A percentile compares a stretch with the other conserved stretches of the same genome.
Conservation (phyloP, 2,329 filamentous ascomycete genomes). For the Penicillium sp. region DNA sequence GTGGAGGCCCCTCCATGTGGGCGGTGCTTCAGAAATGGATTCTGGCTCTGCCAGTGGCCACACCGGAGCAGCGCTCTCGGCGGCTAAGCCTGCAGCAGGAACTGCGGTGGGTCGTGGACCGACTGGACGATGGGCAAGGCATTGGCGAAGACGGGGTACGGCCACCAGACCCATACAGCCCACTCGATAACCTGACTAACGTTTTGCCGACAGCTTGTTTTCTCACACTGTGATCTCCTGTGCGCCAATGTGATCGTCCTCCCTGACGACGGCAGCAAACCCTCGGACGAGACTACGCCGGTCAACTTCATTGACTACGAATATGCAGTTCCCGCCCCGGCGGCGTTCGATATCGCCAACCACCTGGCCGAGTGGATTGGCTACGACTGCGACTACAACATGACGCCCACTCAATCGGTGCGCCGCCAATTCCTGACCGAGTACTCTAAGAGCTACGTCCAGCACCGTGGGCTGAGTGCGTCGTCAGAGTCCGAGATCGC, state of each 20-base stretch:
- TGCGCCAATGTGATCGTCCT: conserved; percentile 92
- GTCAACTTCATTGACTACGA: conserved; percentile 97
- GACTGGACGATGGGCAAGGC: conserved; percentile 71
- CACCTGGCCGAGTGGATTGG: conserved; percentile 98
- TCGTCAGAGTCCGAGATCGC: conserved; percentile 58
- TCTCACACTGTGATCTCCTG: conserved; percentile 93
- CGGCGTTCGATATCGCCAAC: conserved; percentile 94
- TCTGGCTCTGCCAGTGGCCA: conserved; percentile 69
- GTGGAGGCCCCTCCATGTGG: conserved; percentile 83
- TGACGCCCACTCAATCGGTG: conserved; percentile 71
- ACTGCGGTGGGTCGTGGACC: conserved; percentile 62
- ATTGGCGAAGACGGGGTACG: conserved; percentile 68
- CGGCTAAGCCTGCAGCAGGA: conserved; percentile 69
- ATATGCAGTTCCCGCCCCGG: conserved; percentile 89
- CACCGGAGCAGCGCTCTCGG: conserved; percentile 63
- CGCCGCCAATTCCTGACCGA: conserved; percentile 76
- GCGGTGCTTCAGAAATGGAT: conserved; percentile 97
- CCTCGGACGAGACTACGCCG: conserved; percentile 42
- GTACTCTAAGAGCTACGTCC: conserved; percentile 73
- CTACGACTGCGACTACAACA: conserved; percentile 86
- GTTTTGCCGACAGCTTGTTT: conserved; percentile 61
- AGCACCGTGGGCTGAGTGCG: conserved; percentile 39
- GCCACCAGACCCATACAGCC: conserved; percentile 3
- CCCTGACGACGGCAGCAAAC: conserved; percentile 37
- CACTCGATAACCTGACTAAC: not conserved